Percentiles rank a stretch among this genome's conserved stretches.
These are phyloP conservation scores for Corylus heterophylla DNA, from an alignment of 306 rosid species.

Conservation along the genomic window DNA sequence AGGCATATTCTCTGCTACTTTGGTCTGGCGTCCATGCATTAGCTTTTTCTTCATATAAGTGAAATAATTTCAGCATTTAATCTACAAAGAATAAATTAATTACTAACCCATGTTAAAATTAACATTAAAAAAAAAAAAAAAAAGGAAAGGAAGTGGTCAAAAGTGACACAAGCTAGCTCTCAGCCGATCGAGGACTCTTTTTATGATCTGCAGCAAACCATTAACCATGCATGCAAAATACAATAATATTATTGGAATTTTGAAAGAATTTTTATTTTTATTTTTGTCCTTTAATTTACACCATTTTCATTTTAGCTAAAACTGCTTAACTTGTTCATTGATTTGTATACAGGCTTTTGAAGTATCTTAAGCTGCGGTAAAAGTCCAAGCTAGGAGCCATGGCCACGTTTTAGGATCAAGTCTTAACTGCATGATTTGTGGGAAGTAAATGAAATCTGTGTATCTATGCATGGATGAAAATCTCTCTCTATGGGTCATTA, in stretches of 20 bases:
- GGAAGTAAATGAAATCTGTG: not conserved
- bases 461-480: not conserved
- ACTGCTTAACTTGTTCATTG: not conserved
- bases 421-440: not conserved
- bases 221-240: not conserved
- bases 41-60: no score
- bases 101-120: no score
- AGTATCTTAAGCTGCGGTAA: conserved; percentile 24
- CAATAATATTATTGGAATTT: no score
- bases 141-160: no score
- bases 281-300: not conserved
- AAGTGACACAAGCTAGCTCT: no score
- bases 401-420: not conserved
- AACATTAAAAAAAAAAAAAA: no score
- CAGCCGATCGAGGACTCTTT: no score
- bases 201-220: not conserved
- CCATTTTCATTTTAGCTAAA: not conserved
- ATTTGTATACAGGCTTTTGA: conserved; percentile 18
- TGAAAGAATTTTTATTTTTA: not conserved
- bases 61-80: no score
- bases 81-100: no score
- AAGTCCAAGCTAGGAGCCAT: not conserved
- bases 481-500: not conserved
- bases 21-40: no score
- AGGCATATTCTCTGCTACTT: no score